A percentile compares a stretch with the other conserved stretches of the same genome.
Evolutionary conservation across 768 basidiomycete genomes (phyloP).

Genomic region (Podaxis rugospora): DNA sequence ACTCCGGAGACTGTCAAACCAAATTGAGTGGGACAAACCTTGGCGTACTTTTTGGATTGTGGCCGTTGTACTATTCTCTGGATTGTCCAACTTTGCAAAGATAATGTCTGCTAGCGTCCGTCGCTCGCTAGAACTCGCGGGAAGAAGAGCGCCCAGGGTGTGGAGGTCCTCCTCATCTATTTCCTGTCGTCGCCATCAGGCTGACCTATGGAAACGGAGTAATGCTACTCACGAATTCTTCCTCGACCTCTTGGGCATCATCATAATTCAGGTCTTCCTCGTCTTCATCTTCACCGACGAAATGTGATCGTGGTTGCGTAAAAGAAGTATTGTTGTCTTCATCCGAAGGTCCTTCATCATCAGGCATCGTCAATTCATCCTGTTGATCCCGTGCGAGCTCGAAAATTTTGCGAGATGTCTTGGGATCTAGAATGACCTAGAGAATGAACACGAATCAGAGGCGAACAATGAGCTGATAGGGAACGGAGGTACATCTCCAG

Average conservation of each 20-base stretch:
- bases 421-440: constrained; percentile 72
- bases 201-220: background rate
- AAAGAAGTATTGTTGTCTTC: constrained; percentile 34
- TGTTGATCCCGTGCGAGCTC: constrained; percentile 92
- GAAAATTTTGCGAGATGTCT: constrained; percentile 83
- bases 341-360: constrained; percentile 41
- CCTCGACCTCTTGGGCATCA: constrained; percentile 52
- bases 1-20: background rate
- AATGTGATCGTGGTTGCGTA: constrained; percentile 27
- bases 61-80: constrained; percentile 47
- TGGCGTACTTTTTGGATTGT: constrained; percentile 58
- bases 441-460: constrained; percentile 10
- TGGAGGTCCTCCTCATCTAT: constrained; percentile 89
- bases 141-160: constrained; percentile 77
- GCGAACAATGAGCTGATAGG: constrained; percentile 3
- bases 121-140: constrained; percentile 69
- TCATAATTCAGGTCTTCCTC: constrained; percentile 48
- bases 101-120: constrained; percentile 96
- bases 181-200: constrained; percentile 44
- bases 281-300: constrained; percentile 51
- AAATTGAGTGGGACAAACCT: constrained; percentile 30
- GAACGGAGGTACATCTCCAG: constrained; percentile 40
- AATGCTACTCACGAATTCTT: constrained; percentile 49
- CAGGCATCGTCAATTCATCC: constrained; percentile 71
- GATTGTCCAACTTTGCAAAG: constrained; percentile 82